phyloP scores from a whole-genome alignment of 2,329 filamentous ascomycete genomes.

The Lachnellula subtilissima region DNA sequence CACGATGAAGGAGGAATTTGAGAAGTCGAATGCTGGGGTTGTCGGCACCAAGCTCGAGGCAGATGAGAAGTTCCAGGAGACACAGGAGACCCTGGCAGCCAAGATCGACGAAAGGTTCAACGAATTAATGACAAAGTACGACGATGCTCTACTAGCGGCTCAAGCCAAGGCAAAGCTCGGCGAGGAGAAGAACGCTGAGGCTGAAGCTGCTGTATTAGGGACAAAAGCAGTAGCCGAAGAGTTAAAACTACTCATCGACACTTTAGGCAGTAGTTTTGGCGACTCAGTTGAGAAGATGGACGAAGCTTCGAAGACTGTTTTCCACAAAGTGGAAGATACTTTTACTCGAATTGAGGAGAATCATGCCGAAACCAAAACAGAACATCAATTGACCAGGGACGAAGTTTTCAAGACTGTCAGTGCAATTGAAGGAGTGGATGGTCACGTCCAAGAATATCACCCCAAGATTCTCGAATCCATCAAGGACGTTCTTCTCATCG shows the following conservation, averaged over 20 bases:
- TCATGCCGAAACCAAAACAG: constrained; percentile 66
- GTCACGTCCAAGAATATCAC: constrained; percentile 74
- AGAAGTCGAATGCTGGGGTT: constrained; percentile 75
- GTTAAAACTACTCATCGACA: constrained; percentile 79
- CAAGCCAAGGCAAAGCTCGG: constrained; percentile 70
- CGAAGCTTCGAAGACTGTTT: constrained; percentile 81
- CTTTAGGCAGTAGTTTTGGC: constrained; percentile 72
- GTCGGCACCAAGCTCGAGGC: constrained; percentile 77
- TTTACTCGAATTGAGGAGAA: constrained; percentile 70
- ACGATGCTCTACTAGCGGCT: constrained; percentile 71
- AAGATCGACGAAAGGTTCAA: constrained; percentile 64
- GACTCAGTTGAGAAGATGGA: constrained; percentile 84
- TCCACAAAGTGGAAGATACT: constrained; percentile 75
- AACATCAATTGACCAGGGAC: constrained; percentile 78
- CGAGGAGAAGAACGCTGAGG: constrained; percentile 67
- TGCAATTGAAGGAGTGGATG: constrained; percentile 71
- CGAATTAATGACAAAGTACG: constrained; percentile 80
- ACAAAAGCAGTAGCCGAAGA: constrained; percentile 83
- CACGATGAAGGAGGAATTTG: constrained; percentile 78
- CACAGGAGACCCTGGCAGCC: constrained; percentile 47
- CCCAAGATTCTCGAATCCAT: constrained; percentile 84
- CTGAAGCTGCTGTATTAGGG: constrained; percentile 66
- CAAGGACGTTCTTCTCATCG: constrained; percentile 76
- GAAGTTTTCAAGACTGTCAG: constrained; percentile 71
- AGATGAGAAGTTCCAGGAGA: constrained; percentile 68